These are phyloP conservation scores for Passiflora organensis DNA, from an alignment of 345 rosid genomes.

Conservation along the genomic window DNA sequence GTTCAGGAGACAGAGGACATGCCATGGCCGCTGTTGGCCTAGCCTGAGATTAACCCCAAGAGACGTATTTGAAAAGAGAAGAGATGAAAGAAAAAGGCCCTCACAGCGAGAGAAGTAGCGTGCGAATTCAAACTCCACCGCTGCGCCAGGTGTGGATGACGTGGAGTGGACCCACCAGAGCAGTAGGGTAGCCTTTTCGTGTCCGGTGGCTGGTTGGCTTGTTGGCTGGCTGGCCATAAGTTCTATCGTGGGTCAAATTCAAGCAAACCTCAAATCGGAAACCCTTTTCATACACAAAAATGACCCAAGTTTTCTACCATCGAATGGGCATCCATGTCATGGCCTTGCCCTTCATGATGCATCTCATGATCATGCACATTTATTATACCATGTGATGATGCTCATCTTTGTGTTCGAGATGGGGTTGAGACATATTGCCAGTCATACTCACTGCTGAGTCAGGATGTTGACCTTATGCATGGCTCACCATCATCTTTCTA, in stretches of 20 bases:
- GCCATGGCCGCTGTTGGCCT: too few species aligned
- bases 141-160: conserved; percentile 16
- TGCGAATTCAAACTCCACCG: conserved; percentile 7
- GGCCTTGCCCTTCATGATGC: background rate
- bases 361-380: background rate
- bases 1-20: too few species aligned
- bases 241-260: background rate
- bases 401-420: too few species aligned
- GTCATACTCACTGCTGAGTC: conserved; percentile 25
- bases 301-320: background rate
- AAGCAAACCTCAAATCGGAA: background rate
- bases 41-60: too few species aligned
- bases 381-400: background rate
- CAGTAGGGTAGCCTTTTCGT: background rate
- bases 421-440: too few species aligned
- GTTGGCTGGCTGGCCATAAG: background rate
- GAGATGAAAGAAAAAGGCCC: too few species aligned
- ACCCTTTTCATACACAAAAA: conserved; percentile 8
- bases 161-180: conserved; percentile 4
- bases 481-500: conserved; percentile 12
- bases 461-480: conserved; percentile 10
- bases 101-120: too few species aligned
- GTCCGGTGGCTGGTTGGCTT: conserved; percentile 1
- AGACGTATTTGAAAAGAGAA: too few species aligned
- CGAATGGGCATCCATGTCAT: too few species aligned